These are phyloP conservation scores for Spinacia oleracea DNA, from an alignment of 179 eudicot species.

Conservation along the genomic window DNA sequence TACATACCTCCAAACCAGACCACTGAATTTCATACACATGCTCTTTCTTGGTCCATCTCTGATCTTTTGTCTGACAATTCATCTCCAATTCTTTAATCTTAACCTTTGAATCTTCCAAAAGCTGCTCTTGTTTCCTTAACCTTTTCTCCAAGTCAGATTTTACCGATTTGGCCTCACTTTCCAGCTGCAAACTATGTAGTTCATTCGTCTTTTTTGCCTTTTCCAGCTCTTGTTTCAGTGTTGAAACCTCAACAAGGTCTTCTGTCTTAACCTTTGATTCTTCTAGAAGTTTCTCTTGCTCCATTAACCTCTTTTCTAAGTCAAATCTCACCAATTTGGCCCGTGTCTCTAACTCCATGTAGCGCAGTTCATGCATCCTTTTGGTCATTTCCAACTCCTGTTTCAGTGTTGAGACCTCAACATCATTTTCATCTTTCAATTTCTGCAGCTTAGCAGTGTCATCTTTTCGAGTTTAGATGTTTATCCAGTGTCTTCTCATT, in stretches of 20 bases:
- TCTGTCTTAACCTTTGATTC: no score
- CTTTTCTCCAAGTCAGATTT: no score
- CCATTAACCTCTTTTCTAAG: slow-evolving; percentile 53
- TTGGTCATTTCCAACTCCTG: slow-evolving; percentile 52
- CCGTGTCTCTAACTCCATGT: slow-evolving; percentile 45
- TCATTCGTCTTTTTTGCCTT: slow-evolving; percentile 54
- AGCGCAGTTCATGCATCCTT: slow-evolving; percentile 48
- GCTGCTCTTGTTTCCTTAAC: no score
- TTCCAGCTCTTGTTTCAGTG: slow-evolving; percentile 53
- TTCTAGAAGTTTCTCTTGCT: no score
- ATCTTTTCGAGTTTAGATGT: no score
- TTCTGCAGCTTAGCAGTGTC: slow-evolving; percentile 43
- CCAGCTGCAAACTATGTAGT: slow-evolving; percentile 41
- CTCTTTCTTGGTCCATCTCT: slow-evolving; percentile 63
- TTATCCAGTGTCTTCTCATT: no score
- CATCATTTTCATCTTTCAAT: slow-evolving; percentile 47
- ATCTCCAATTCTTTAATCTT: no score
- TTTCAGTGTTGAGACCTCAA: slow-evolving; percentile 49
- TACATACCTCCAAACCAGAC: slow-evolving; percentile 63
- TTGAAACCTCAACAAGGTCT: no score
- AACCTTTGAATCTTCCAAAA: no score
- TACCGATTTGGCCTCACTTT: slow-evolving; percentile 42
- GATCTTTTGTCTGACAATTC: no score
- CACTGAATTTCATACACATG: slow-evolving; percentile 53
- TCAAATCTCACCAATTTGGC: slow-evolving; percentile 40